Evolutionary conservation across 2,329 filamentous ascomycete genomes (phyloP).

Genomic region (Aspergillus fumigatiaffinis): DNA sequence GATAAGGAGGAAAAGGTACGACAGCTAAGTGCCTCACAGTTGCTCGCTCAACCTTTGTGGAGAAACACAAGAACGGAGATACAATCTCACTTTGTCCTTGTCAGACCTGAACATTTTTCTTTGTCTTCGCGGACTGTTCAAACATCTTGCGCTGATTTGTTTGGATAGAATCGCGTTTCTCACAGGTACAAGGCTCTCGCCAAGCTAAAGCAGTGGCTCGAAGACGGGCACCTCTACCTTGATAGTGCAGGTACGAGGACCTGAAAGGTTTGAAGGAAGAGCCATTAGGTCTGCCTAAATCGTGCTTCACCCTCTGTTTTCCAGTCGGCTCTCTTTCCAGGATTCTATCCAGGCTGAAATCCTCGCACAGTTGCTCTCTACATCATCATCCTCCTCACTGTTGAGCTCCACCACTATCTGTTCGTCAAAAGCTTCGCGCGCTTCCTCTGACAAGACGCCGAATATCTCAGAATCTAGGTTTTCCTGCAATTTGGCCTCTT

Average conservation of each 20-base stretch:
- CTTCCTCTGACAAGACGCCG: constrained; percentile 88
- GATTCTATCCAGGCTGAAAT: constrained; percentile 76
- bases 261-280: neutral
- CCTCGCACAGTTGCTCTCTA: constrained; percentile 82
- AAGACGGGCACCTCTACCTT: constrained; percentile 31
- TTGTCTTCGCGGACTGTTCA: neutral
- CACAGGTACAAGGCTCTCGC: constrained; percentile 83
- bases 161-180: constrained; percentile 71
- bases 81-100: neutral
- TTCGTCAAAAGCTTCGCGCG: constrained; percentile 77
- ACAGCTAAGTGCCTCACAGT: neutral
- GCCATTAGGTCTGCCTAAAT: neutral
- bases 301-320: constrained; percentile 23
- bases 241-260: neutral
- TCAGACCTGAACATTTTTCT: neutral
- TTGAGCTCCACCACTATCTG: constrained; percentile 84
- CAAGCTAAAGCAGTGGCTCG: constrained; percentile 81
- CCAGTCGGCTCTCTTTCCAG: constrained; percentile 62
- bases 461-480: constrained; percentile 98
- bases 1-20: constrained; percentile 79
- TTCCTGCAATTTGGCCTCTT: constrained; percentile 84
- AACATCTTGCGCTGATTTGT: constrained; percentile 13
- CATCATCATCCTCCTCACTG: constrained; percentile 77
- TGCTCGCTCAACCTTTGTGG: neutral
- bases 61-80: neutral